These are phyloP conservation scores for Pichia cephalocereana DNA, from an alignment of 805 yeast genomes.

Conservation along the genomic window DNA sequence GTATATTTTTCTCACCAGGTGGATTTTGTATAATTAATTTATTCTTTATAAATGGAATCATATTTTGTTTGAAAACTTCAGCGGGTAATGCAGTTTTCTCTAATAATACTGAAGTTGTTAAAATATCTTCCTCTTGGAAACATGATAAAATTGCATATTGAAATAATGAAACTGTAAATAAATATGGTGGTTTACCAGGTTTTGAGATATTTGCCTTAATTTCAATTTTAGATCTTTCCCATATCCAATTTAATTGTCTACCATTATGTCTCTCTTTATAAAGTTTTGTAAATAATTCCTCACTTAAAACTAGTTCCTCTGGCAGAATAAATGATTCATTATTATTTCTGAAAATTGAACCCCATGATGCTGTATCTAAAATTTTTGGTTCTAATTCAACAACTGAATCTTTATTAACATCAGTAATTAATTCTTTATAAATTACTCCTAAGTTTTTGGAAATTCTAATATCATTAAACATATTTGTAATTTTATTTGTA, in stretches of 20 bases:
- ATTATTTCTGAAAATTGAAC: slow-evolving; percentile 21
- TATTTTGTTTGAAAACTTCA: slow-evolving; percentile 63
- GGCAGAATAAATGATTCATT: slow-evolving; percentile 55
- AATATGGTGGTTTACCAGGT: slow-evolving; percentile 72
- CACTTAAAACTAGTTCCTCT: slow-evolving; percentile 50
- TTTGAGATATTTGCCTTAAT: slow-evolving; percentile 76
- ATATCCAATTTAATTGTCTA: slow-evolving; percentile 87
- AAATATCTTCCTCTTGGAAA: slow-evolving; percentile 61
- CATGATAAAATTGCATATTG: slow-evolving; percentile 83
- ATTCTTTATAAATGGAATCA: slow-evolving; percentile 71
- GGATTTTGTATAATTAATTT: slow-evolving; percentile 65
- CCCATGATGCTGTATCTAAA: slow-evolving; percentile 26
- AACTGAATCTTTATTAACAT: slow-evolving; percentile 9
- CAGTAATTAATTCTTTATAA: slow-evolving; percentile 20
- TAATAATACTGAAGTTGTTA: slow-evolving; percentile 50
- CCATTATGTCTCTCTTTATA: slow-evolving; percentile 76
- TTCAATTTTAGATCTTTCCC: slow-evolving; percentile 92
- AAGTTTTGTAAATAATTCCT: slow-evolving; percentile 56
- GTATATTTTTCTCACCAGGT: slow-evolving; percentile 44
- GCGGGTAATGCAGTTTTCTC: slow-evolving; percentile 60
- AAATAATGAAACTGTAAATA: slow-evolving; percentile 71
- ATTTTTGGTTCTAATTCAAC: slow-evolving; percentile 26
- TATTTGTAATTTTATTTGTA: slow-evolving; percentile 86
- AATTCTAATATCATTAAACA: slow-evolving; percentile 90
- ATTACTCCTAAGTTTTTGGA: slow-evolving; percentile 62